Conservation (phyloP, 148 eudicot species). For the Persicaria tinctoria region DNA sequence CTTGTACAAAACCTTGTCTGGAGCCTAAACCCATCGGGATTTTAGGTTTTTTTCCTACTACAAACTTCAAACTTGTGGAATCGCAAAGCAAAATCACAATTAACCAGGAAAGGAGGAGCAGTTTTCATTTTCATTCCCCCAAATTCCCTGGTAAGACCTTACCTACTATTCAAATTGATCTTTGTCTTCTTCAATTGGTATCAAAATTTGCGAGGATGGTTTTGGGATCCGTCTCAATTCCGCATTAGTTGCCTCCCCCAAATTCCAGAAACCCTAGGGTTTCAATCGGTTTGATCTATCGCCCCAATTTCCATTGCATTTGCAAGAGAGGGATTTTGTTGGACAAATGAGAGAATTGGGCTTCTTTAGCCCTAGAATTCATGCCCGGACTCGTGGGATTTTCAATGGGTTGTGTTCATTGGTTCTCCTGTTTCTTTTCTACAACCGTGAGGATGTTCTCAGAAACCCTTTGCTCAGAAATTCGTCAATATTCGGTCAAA, state of each 20-base stretch:
- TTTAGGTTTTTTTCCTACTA: neutral
- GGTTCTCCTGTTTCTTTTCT: constrained; percentile 48
- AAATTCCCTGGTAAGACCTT: constrained; percentile 12
- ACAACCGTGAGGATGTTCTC: constrained; percentile 39
- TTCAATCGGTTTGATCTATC: constrained; percentile 15
- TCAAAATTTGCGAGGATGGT: neutral
- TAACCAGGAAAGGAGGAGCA: neutral
- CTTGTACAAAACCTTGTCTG: neutral
- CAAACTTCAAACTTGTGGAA: neutral
- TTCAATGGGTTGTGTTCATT: constrained; percentile 51
- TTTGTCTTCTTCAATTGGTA: constrained; percentile 1
- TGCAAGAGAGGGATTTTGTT: neutral
- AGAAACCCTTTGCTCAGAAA: constrained; percentile 31
- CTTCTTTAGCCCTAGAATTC: constrained; percentile 19
- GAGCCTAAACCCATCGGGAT: neutral
- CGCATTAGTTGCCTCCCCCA: constrained; percentile 5
- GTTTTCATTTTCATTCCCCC: neutral
- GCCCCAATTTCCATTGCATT: constrained; percentile 1
- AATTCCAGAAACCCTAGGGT: constrained; percentile 20
- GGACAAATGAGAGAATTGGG: constrained; percentile 23
- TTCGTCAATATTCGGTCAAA: constrained; percentile 16
- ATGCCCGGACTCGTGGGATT: constrained; percentile 39
- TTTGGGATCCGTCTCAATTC: constrained; percentile 8
- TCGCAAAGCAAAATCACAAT: neutral
- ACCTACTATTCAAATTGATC: neutral